phyloP scores from a whole-genome alignment of 2,329 filamentous ascomycete genomes.

The Curvularia sp. region DNA sequence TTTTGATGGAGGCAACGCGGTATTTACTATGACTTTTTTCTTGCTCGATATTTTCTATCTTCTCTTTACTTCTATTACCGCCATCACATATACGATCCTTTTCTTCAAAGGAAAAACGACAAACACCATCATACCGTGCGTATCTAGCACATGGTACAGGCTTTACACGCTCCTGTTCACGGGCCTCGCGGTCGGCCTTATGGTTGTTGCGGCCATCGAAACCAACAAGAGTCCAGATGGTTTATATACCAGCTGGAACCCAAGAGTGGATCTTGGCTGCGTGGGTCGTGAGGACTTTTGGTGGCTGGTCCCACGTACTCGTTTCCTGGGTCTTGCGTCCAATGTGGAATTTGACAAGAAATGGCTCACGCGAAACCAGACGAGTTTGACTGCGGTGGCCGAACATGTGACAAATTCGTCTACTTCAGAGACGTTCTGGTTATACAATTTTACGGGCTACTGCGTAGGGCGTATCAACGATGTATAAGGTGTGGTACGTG shows the following conservation, averaged over 20 bases:
- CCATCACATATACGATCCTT: conserved; percentile 9
- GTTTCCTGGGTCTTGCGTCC: neutral
- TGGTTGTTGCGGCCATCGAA: conserved; percentile 20
- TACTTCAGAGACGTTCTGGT: neutral
- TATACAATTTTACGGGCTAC: neutral
- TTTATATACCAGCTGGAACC: neutral
- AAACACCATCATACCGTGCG: conserved; percentile 21
- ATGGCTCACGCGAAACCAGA: neutral
- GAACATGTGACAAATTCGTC: neutral
- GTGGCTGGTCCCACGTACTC: neutral
- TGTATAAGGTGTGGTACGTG: neutral
- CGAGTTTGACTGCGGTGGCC: neutral
- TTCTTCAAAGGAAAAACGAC: conserved; percentile 17
- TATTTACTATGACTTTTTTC: neutral
- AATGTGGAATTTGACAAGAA: neutral
- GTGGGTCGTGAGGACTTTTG: neutral
- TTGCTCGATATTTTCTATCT: neutral
- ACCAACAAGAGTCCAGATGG: conserved; percentile 2
- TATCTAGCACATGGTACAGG: conserved; percentile 22
- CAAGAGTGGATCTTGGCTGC: neutral
- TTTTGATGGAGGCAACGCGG: too few species aligned
- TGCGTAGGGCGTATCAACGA: neutral
- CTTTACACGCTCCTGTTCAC: conserved; percentile 21
- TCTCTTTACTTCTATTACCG: neutral
- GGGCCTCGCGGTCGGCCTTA: conserved; percentile 4